A percentile compares a stretch with the other conserved stretches of the same genome.
Evolutionary conservation across 768 basidiomycete species (phyloP).

Genomic region (Trichaptum fuscoviolaceum): DNA sequence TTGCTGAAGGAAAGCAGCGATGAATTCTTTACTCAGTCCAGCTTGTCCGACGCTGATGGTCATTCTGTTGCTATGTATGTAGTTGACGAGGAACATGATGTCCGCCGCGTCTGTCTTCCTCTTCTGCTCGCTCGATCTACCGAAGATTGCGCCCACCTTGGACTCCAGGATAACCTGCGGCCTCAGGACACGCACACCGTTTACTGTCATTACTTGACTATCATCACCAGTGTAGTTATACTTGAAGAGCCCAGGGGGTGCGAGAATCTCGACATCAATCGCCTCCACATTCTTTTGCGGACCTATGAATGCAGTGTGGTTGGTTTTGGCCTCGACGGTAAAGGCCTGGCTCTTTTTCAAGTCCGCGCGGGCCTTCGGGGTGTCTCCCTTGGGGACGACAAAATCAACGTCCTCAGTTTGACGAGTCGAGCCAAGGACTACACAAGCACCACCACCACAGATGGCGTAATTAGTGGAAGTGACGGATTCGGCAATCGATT

Average conservation of each 20-base stretch:
- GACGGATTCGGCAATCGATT: not conserved
- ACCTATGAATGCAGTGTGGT: not conserved
- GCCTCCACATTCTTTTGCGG: not conserved
- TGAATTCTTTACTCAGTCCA: not conserved
- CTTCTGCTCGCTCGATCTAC: not conserved
- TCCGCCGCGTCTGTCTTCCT: not conserved
- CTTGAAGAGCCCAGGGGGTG: not conserved
- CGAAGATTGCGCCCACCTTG: slow-evolving; percentile 1
- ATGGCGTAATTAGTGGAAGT: not conserved
- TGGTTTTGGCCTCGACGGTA: not conserved
- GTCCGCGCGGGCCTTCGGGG: not conserved
- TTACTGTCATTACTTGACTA: not conserved
- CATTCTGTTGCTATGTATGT: not conserved
- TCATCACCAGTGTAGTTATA: slow-evolving; percentile 3
- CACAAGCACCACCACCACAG: not conserved
- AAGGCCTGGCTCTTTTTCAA: not conserved
- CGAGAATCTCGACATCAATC: not conserved
- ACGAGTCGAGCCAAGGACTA: not conserved
- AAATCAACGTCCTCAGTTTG: slow-evolving; percentile 1
- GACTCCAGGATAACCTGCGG: not conserved
- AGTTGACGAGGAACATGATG: not conserved
- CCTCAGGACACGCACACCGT: not conserved
- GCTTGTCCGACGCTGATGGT: not conserved
- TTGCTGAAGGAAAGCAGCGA: not conserved
- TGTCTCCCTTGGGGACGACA: not conserved